These are phyloP conservation scores for Saccharomyces cerevisiae DNA, from an alignment of 805 yeast genomes.

Conservation along the genomic window DNA sequence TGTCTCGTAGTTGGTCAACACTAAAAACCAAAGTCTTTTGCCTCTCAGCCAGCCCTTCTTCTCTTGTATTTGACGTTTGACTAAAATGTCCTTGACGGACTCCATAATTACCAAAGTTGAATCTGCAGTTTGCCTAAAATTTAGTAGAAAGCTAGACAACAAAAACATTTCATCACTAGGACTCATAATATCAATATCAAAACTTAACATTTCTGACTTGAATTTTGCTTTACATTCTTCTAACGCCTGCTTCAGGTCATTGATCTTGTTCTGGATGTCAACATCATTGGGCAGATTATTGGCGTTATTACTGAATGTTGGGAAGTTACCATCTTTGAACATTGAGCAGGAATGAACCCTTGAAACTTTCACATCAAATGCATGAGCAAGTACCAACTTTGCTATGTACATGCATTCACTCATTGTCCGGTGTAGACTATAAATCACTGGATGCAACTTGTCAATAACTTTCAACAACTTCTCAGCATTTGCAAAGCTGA, in stretches of 20 bases:
- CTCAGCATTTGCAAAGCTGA: slow-evolving; percentile 30
- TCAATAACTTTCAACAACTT: slow-evolving; percentile 28
- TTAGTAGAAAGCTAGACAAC: slow-evolving; percentile 42
- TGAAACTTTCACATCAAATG: slow-evolving; percentile 34
- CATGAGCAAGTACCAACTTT: slow-evolving; percentile 31
- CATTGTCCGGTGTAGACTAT: slow-evolving; percentile 28
- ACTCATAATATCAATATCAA: slow-evolving; percentile 27
- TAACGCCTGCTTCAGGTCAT: slow-evolving; percentile 26
- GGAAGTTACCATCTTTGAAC: slow-evolving; percentile 11
- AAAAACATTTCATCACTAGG: slow-evolving; percentile 45
- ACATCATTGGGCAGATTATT: slow-evolving; percentile 17
- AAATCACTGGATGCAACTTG: slow-evolving; percentile 28
- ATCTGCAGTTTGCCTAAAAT: slow-evolving; percentile 35
- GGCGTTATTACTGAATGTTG: slow-evolving; percentile 6
- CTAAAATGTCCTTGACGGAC: slow-evolving; percentile 26
- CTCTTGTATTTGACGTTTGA: slow-evolving; percentile 28
- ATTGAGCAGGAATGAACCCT: slow-evolving; percentile 13
- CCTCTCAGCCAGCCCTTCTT: slow-evolving; percentile 32
- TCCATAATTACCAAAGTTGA: slow-evolving; percentile 28
- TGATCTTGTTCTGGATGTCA: slow-evolving; percentile 22
- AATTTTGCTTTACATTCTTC: slow-evolving; percentile 30
- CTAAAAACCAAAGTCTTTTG: slow-evolving; percentile 37
- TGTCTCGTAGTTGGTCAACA: slow-evolving; percentile 28
- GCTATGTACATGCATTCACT: slow-evolving; percentile 30
- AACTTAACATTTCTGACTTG: slow-evolving; percentile 26